Conservation (phyloP, 305 asterid species). For the Fraxinus paxiana region DNA sequence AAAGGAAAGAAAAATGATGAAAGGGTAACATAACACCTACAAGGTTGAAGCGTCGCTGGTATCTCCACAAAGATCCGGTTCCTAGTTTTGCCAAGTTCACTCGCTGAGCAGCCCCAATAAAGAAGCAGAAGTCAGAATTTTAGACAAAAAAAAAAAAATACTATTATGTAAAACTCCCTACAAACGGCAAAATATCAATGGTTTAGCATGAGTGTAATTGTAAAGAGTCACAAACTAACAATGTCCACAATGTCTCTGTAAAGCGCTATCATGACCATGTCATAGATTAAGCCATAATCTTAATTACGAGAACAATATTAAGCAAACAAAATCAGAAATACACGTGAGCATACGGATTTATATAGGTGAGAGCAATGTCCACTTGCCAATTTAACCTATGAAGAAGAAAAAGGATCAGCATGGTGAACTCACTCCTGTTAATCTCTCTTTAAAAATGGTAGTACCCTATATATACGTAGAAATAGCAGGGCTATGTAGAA, state of each 20-base stretch:
- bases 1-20: neutral
- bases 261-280: neutral
- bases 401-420: neutral
- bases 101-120: slow-evolving; percentile 38
- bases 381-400: neutral
- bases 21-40: slow-evolving; percentile 39
- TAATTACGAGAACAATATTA: neutral
- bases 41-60: slow-evolving; percentile 70
- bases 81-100: slow-evolving; percentile 69
- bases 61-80: slow-evolving; percentile 79
- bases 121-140: neutral
- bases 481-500: neutral
- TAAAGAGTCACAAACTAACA: neutral
- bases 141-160: too few species aligned
- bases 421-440: neutral
- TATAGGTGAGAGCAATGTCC: neutral
- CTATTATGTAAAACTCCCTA: neutral
- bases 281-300: neutral
- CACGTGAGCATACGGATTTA: too few species aligned
- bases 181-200: neutral
- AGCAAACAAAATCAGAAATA: neutral
- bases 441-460: neutral
- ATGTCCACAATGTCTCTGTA: neutral
- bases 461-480: neutral
- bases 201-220: neutral